Conservation (phyloP, 148 eudicot species). For the Rhododendron kiyosumense region DNA sequence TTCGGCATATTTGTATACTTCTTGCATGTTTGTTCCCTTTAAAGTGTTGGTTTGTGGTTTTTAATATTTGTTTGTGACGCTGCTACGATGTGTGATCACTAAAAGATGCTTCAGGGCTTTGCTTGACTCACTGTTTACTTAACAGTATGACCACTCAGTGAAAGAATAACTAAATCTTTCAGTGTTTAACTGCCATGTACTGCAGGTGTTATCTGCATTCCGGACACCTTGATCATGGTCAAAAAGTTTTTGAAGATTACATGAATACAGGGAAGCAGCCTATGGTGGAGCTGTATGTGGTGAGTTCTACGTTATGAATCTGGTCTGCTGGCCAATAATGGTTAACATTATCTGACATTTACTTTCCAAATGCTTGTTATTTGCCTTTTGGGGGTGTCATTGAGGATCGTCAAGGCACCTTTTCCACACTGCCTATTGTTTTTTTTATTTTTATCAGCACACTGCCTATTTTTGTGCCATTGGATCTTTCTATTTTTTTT, state of each 20-base stretch:
- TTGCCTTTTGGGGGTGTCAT: background rate
- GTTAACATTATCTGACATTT: background rate
- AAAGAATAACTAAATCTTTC: background rate
- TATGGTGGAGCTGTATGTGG: slow-evolving; percentile 51
- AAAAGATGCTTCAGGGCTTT: background rate
- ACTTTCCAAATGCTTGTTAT: background rate
- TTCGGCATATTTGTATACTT: background rate
- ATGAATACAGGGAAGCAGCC: slow-evolving; percentile 50
- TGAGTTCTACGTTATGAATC: slow-evolving; percentile 27
- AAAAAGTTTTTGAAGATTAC: slow-evolving; percentile 53
- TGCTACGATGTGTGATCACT: background rate
- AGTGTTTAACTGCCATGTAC: background rate
- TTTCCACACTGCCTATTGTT: background rate
- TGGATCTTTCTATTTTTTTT: background rate
- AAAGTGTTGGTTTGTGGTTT: background rate
- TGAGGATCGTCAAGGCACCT: background rate
- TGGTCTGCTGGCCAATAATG: background rate
- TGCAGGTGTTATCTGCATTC: slow-evolving; percentile 76
- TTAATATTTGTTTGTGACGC: background rate
- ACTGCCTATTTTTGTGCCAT: background rate
- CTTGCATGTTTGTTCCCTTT: background rate
- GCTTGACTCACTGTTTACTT: background rate
- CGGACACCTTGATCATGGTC: slow-evolving; percentile 66
- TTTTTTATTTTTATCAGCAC: too few species aligned
- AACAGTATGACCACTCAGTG: background rate